Percentiles rank a stretch among this genome's conserved stretches.
phyloP scores from a whole-genome alignment of 2,329 filamentous ascomycete genomes.

The Clonostachys chloroleuca region DNA sequence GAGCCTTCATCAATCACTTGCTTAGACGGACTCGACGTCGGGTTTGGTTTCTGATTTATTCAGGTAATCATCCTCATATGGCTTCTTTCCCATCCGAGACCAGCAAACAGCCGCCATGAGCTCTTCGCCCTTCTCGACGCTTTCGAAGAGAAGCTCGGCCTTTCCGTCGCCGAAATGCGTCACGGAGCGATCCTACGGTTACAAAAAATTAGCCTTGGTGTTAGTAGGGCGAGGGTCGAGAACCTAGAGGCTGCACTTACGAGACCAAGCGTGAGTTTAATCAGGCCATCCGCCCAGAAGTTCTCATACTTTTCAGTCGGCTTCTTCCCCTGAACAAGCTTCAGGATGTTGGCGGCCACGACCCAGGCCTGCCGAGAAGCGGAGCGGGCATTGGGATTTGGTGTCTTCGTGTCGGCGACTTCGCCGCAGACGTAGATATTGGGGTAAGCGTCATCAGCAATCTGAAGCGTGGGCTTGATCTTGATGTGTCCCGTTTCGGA shows the following conservation, averaged over 20 bases:
- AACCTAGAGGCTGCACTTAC: conserved; percentile 21
- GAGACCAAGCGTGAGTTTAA: conserved; percentile 49
- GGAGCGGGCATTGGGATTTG: conserved; percentile 47
- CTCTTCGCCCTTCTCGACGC: conserved; percentile 34
- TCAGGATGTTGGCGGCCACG: conserved; percentile 50
- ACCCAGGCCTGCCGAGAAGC: conserved; percentile 47
- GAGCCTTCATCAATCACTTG: no score
- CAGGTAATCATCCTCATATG: conserved; percentile 29
- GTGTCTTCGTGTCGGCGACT: conserved; percentile 45
- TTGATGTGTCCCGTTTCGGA: conserved; percentile 42
- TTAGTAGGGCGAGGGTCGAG: not conserved
- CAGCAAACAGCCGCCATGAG: conserved; percentile 37
- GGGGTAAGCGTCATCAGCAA: conserved; percentile 38
- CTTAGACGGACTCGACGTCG: no score
- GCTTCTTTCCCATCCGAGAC: conserved; percentile 35
- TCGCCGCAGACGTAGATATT: conserved; percentile 63
- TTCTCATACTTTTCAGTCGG: conserved; percentile 32
- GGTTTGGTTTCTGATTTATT: no score
- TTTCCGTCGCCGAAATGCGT: conserved; percentile 35
- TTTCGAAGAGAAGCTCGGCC: conserved; percentile 32
- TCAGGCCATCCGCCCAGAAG: conserved; percentile 41
- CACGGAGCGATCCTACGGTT: conserved; percentile 35
- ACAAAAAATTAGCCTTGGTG: conserved; percentile 1
- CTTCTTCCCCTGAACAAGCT: conserved; percentile 31
- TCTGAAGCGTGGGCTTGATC: conserved; percentile 52